A percentile compares a stretch with the other conserved stretches of the same genome.
Conservation (phyloP, 805 yeast species). For the Jamesozyma jinghongensis region DNA sequence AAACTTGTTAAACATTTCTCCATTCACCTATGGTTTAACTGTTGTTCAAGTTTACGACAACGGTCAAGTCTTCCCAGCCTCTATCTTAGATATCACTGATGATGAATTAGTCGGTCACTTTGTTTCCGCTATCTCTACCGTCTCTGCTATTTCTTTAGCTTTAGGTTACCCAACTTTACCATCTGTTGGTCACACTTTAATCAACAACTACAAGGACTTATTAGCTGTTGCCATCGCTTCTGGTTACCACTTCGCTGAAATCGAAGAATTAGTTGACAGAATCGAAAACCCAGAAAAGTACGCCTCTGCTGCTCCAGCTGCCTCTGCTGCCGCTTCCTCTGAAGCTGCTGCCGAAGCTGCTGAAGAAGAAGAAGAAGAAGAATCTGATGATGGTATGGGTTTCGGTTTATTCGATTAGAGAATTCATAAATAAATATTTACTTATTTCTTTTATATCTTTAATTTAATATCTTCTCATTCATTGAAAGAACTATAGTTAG, state of each 20-base stretch:
- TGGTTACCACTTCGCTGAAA: conserved; percentile 98
- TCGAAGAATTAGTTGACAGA: conserved; percentile 98
- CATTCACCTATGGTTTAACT: conserved; percentile 97
- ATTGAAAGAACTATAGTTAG: no score
- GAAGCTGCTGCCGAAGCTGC: conserved; percentile 65
- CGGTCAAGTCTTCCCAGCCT: conserved; percentile 96
- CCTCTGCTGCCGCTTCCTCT: conserved; percentile 65
- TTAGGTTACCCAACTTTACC: conserved; percentile 99
- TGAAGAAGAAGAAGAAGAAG: conserved; percentile 65
- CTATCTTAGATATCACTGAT: conserved; percentile 97
- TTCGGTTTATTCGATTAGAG: conserved; percentile 96
- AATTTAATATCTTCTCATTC: not conserved
- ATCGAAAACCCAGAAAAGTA: conserved; percentile 99
- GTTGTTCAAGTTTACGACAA: conserved; percentile 96
- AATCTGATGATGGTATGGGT: conserved; percentile 83
- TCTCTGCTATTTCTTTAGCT: conserved; percentile 95
- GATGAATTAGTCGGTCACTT: conserved; percentile 92
- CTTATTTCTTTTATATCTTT: not conserved
- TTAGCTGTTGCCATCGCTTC: conserved; percentile 97
- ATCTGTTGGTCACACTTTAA: conserved; percentile 96
- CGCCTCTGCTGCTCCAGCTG: conserved; percentile 98
- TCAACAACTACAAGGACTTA: conserved; percentile 99
- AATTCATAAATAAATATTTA: conserved; percentile 34
- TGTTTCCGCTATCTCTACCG: conserved; percentile 82
- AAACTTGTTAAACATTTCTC: conserved; percentile 99